Evolutionary conservation across 2,329 filamentous ascomycete species (phyloP), one percentile per base, ranked within the genome.

Genomic region (Exophiala mesophila): DNA sequence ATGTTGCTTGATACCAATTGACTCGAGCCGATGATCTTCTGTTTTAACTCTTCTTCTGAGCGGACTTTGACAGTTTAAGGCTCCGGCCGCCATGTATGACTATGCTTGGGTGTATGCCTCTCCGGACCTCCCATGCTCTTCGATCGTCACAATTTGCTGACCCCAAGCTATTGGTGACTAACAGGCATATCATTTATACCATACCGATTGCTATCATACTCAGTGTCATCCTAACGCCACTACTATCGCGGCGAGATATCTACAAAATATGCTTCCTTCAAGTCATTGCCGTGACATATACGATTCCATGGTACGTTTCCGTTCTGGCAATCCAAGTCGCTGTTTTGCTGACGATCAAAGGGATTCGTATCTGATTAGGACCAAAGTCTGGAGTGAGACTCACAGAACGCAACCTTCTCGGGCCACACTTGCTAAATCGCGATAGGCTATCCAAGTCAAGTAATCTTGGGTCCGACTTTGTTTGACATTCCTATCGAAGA

Each of bases 301-400:
- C 84, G 0, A 78, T 82, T 18, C 84, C 84, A 21, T 88, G 83
- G 83, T 55, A 41, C 12, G 45, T 39, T 21, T 16, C n/a, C 8
- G 8, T 37, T 20, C 21, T 24, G 8, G 4, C 30, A 16, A 16
- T 29, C 15, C 17, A 18, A 24, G 4, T 13, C 40, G 17, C 28
- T 41, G 29, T 44, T 9, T 21, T 24, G 26, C 16, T 19, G 23
- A 23, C 7, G 10, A n/a, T 13, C 15, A 24, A 19, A 55, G 53
- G 53, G 83, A 88, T 56, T 83, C 82, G 6, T 85, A 85, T 60
- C 71, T 88, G 29, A 83, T 88, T 54, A 74, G 72, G 51, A 76
- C 70, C 40, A 66, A 71, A 32, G 74, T 88, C 57, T 88, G 84
- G 83, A 80, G 52, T 55, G 44, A 41, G 52, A 24, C 30, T 19